Conservation (phyloP, 441 rosid genomes). For the Capsella rubella region DNA sequence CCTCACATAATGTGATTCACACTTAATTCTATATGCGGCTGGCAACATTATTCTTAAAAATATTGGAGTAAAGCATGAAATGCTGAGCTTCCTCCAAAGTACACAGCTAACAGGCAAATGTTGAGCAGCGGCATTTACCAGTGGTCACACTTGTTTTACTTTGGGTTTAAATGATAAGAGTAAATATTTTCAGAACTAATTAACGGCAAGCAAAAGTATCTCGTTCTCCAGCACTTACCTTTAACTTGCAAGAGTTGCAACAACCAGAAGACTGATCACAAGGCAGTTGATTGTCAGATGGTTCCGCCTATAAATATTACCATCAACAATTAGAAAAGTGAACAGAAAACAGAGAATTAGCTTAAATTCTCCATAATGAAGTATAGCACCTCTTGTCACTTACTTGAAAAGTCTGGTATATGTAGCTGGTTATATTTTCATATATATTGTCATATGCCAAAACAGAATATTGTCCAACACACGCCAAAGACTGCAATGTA, state of each 20-base stretch:
- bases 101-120: slow-evolving; percentile 16
- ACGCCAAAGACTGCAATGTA: slow-evolving; percentile 90
- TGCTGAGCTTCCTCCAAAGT: slow-evolving; percentile 28
- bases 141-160: slow-evolving; percentile 17
- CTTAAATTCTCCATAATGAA: slow-evolving; percentile 33
- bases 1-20: slow-evolving; percentile 5
- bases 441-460: slow-evolving; percentile 66
- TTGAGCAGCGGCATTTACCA: slow-evolving; percentile 30
- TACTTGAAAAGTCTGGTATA: slow-evolving; percentile 69
- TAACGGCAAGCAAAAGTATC: slow-evolving; percentile 17
- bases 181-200: slow-evolving; percentile 29
- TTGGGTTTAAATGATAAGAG: slow-evolving; percentile 23
- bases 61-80: slow-evolving; percentile 25
- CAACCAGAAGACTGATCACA: slow-evolving; percentile 56
- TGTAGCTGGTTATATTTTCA: slow-evolving; percentile 61
- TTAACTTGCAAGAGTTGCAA: slow-evolving; percentile 68
- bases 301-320: slow-evolving; percentile 56
- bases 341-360: slow-evolving; percentile 22
- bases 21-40: neutral
- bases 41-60: slow-evolving; percentile 17
- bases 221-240: slow-evolving; percentile 56
- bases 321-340: slow-evolving; percentile 31
- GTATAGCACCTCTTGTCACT: slow-evolving; percentile 44
- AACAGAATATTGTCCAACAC: slow-evolving; percentile 76
- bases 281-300: slow-evolving; percentile 48